Base-by-base conservation (phyloP, 768 basidiomycete species). In the Macrolepiota dolichaula region DNA sequence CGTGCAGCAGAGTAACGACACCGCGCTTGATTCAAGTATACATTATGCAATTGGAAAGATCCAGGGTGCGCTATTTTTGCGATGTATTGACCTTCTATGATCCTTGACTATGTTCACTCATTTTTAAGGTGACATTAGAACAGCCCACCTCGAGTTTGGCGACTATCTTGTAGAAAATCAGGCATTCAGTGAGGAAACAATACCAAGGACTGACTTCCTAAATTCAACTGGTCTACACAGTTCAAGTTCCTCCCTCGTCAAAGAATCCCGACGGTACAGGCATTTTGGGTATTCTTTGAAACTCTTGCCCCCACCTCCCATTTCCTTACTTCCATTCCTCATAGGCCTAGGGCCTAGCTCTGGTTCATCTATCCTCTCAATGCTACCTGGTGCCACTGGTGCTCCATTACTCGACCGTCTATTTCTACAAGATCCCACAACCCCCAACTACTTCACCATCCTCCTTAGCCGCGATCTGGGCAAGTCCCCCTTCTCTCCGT, bases 301-400 rank as follows among this genome's bases (percentile, higher is more conserved):
- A 61, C 1, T 17, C 19, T 17, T 49, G 32, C 51, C 4, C 9
- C 63, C 12, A 63, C 22, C 29, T 29, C 2, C 19, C 53, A 15
- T 17, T 9, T 15, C 19, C 35, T 42, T 50, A 44, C 27, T 32
- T 25, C n/a, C 54, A 52, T 80, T 80, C 11, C 68, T 82, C 35
- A 69, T 81, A 67, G 87, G 88, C 2, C 80, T 90, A 2, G 90
- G 91, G 0, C 87, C 83, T 47, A 84, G 78, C 69, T 75, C 73
- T n/a, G 83, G 77, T 40, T 90, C 83, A 2, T 74, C 69, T 35
- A 71, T 90, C 56, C 72, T 77, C 57, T 49, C 66, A 49, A 63
- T 70, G 27, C 67, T 79, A 13, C 64, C 71, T 6, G 65, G 72
- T 25, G 47, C 74, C 12, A 67, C 72, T 0, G 87, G 84, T 3